Evolutionary conservation across 2,329 filamentous ascomycete species (phyloP).

Genomic region (Tolypocladium tundrense): DNA sequence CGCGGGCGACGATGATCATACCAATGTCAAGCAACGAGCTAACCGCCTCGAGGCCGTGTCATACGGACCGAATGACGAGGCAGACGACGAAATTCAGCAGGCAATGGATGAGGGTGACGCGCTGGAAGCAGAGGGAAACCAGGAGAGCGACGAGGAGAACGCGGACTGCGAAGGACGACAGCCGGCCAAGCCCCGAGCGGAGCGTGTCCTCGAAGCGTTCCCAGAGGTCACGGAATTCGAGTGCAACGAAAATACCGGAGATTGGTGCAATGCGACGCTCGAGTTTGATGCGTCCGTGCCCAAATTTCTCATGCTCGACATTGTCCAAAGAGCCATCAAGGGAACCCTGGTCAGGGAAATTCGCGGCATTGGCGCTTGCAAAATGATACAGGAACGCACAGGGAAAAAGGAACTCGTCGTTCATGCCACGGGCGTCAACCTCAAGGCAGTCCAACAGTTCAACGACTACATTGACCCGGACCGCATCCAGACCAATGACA

Average conservation of each 20-base stretch:
- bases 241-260: conserved; percentile 65
- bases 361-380: conserved; percentile 62
- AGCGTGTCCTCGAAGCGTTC: conserved; percentile 53
- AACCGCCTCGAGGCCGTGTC: conserved; percentile 76
- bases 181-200: conserved; percentile 42
- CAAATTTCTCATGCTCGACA: conserved; percentile 85
- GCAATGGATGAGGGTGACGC: conserved; percentile 31
- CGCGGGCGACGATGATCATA: conserved; percentile 72
- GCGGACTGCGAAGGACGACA: conserved; percentile 22
- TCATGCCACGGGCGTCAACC: conserved; percentile 75
- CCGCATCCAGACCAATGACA: conserved; percentile 83
- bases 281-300: conserved; percentile 72
- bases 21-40: conserved; percentile 59
- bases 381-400: conserved; percentile 42
- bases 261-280: conserved; percentile 71
- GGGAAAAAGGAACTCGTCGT: conserved; percentile 38
- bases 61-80: conserved; percentile 88
- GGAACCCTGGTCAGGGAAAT: conserved; percentile 83
- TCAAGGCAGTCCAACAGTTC: conserved; percentile 83
- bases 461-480: conserved; percentile 78
- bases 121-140: conserved; percentile 36
- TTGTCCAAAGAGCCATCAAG: conserved; percentile 73
- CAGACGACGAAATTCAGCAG: conserved; percentile 65
- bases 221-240: conserved; percentile 64
- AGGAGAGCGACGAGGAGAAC: conserved; percentile 24